Percentiles rank a stretch among this genome's conserved stretches.
phyloP scores from a whole-genome alignment of 192 early-diverging fungal species.

The Lunasporangiospora selenospora region DNA sequence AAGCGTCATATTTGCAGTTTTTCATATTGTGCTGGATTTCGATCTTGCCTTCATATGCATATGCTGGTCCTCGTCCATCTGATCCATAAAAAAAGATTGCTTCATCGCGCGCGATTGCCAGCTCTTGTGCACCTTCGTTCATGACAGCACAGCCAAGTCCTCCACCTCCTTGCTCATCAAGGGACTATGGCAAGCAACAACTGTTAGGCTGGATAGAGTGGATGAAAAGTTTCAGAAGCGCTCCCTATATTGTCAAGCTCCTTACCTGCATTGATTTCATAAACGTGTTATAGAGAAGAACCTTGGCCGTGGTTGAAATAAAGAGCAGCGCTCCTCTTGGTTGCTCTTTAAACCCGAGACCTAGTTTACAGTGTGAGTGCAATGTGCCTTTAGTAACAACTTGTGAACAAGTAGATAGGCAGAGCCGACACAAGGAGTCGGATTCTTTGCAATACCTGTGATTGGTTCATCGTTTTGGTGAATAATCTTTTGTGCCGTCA shows the following conservation, averaged over 20 bases:
- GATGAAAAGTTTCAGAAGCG: too few relatives aligned
- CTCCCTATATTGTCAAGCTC: background rate
- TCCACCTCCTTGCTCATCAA: conserved; percentile 86
- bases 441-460: conserved; percentile 79
- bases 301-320: conserved; percentile 69
- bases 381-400: conserved; percentile 36
- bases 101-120: conserved; percentile 88
- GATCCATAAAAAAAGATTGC: conserved; percentile 91
- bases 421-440: conserved; percentile 19
- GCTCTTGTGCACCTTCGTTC: conserved; percentile 73
- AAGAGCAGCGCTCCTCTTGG: conserved; percentile 66
- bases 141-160: conserved; percentile 77
- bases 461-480: conserved; percentile 86
- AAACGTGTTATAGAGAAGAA: conserved; percentile 67
- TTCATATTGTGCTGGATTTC: conserved; percentile 46
- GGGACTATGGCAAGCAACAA: conserved; percentile 49
- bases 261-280: conserved; percentile 47
- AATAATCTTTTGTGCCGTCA: conserved; percentile 81
- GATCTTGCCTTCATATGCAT: conserved; percentile 79
- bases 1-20: conserved; percentile 42
- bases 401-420: conserved; percentile 20
- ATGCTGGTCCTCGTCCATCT: conserved; percentile 92
- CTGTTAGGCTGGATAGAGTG: too few relatives aligned
- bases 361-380: conserved; percentile 42
- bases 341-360: conserved; percentile 77